Percentiles rank a stretch among this genome's conserved stretches.
Evolutionary conservation across 768 basidiomycete genomes (phyloP).

Genomic region (Mycena vulgaris): DNA sequence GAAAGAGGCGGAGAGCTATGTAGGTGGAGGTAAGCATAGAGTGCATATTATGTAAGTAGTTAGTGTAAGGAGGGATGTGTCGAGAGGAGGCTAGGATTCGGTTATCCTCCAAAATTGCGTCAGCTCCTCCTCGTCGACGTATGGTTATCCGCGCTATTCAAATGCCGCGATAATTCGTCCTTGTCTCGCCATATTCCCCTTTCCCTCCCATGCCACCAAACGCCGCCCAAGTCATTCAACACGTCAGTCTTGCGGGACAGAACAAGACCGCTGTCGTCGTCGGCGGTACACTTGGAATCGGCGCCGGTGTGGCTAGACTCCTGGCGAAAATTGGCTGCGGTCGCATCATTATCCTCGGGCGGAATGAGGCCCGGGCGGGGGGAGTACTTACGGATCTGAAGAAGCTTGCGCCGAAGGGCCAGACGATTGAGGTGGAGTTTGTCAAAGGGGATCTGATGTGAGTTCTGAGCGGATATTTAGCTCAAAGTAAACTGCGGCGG

Average conservation of each 20-base stretch:
- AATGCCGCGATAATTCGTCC: no score
- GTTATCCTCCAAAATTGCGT: no score
- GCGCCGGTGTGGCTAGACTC: constrained; percentile 14
- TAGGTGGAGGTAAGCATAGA: no score
- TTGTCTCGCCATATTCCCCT: no score
- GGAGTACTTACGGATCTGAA: not conserved
- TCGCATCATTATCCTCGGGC: constrained; percentile 7
- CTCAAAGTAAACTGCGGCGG: no score
- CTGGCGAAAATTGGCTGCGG: constrained; percentile 21
- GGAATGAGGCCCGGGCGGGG: not conserved
- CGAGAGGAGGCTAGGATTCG: no score
- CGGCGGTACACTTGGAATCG: constrained; percentile 18
- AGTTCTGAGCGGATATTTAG: not conserved
- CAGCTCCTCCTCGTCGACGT: no score
- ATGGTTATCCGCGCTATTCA: no score
- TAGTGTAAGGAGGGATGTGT: no score
- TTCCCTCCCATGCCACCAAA: constrained; percentile 18
- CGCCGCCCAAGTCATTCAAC: constrained; percentile 1
- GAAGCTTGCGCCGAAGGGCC: constrained; percentile 7
- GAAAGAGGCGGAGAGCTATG: no score
- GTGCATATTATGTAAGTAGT: no score
- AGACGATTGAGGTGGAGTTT: not conserved
- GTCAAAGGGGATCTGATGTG: constrained; percentile 7
- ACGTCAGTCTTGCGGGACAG: constrained; percentile 3
- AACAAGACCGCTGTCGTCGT: constrained; percentile 28